Evolutionary conservation across 495 filamentous ascomycete genomes (phyloP).

Genomic region (Bacidia rubella): DNA sequence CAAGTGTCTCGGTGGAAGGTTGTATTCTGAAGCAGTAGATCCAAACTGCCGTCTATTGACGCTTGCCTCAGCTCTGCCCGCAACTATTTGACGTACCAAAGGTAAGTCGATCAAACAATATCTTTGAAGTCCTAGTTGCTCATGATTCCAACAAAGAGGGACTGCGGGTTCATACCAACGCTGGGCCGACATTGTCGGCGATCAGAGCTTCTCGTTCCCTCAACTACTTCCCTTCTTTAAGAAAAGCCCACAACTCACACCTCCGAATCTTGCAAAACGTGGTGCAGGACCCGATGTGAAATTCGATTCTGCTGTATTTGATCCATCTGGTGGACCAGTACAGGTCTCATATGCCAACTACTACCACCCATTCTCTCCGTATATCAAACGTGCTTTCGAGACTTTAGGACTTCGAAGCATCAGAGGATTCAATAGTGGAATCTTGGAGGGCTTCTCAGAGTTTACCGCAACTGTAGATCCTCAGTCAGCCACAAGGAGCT

Average conservation of each 20-base stretch:
- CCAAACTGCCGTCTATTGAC: background rate
- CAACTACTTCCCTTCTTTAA: conserved; percentile 41
- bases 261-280: conserved; percentile 26
- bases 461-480: conserved; percentile 18
- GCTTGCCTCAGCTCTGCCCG: conserved; percentile 30
- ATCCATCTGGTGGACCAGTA: conserved; percentile 2
- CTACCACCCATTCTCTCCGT: background rate
- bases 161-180: conserved; percentile 30
- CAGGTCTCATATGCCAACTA: conserved; percentile 7
- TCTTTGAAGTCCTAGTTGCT: conserved; percentile 25
- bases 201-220: conserved; percentile 40
- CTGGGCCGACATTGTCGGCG: conserved; percentile 46
- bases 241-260: conserved; percentile 37
- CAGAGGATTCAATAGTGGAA: conserved; percentile 24
- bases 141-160: conserved; percentile 22
- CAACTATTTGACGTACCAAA: conserved; percentile 36
- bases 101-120: conserved; percentile 9
- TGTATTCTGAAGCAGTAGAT: too few relatives aligned
- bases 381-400: conserved; percentile 25
- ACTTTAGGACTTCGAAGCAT: conserved; percentile 22
- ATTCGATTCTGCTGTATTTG: conserved; percentile 1
- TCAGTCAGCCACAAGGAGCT: conserved; percentile 1
- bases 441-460: conserved; percentile 15
- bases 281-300: conserved; percentile 5
- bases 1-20: background rate